A percentile compares a stretch with the other conserved stretches of the same genome.
Conservation (phyloP, 75 land plant species). For the Chamaecyparis obtusa region DNA sequence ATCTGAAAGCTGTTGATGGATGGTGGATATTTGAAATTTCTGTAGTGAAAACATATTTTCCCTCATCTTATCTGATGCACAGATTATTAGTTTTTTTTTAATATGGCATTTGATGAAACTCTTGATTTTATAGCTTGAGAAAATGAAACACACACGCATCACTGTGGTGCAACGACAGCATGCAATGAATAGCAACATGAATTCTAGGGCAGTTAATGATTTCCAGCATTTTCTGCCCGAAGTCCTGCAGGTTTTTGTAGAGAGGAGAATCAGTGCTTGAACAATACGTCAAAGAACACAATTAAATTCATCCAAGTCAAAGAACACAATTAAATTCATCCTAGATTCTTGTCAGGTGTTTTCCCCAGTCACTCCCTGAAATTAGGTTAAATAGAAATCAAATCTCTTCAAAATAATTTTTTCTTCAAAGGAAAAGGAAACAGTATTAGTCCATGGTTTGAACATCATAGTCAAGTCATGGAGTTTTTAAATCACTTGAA, state of each 20-base stretch:
- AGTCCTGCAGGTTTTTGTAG: not conserved
- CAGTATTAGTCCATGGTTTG: not conserved
- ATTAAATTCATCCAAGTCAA: not conserved
- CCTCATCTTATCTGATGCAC: not conserved
- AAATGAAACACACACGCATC: not conserved
- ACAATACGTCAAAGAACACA: not conserved
- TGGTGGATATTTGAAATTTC: not conserved
- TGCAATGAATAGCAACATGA: not conserved
- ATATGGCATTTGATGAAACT: not conserved
- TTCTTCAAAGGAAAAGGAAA: not conserved
- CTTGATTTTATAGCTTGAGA: not conserved
- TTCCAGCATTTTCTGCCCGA: not conserved
- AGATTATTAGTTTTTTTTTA: not conserved
- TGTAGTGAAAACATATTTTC: not conserved
- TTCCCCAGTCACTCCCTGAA: too few relatives aligned
- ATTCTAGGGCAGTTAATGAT: not conserved
- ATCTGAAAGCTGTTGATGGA: not conserved
- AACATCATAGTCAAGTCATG: too few relatives aligned
- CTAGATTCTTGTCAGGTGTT: not conserved
- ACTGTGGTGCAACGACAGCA: not conserved
- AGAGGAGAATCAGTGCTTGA: not conserved
- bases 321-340: not conserved
- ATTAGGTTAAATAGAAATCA: not conserved
- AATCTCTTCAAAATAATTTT: not conserved
- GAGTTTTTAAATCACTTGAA: too few relatives aligned